These are phyloP conservation scores for Amanita polypyramis DNA, from an alignment of 768 basidiomycete genomes.

Conservation along the genomic window DNA sequence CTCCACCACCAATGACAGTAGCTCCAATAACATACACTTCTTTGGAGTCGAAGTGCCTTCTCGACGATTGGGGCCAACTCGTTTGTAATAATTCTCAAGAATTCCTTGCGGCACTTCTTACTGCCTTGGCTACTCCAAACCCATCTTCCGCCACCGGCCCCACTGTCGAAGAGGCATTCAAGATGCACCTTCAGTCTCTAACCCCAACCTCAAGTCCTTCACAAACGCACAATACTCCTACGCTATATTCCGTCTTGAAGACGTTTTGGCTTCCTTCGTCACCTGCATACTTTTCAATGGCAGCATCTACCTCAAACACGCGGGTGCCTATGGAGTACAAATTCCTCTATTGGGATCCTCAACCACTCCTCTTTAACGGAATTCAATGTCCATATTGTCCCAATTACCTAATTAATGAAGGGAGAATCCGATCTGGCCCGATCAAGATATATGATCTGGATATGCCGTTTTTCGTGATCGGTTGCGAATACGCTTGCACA, in stretches of 20 bases:
- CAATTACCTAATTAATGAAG: slow-evolving; percentile 49
- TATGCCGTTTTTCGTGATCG: slow-evolving; percentile 75
- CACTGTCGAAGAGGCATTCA: slow-evolving; percentile 69
- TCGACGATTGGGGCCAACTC: slow-evolving; percentile 58
- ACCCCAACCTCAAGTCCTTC: slow-evolving; percentile 35
- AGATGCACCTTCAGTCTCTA: slow-evolving; percentile 61
- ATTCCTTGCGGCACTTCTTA: slow-evolving; percentile 48
- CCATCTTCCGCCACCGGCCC: slow-evolving; percentile 51
- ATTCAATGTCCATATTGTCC: slow-evolving; percentile 64
- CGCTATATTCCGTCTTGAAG: slow-evolving; percentile 66
- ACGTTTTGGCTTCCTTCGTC: slow-evolving; percentile 81
- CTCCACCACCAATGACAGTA: slow-evolving; percentile 16
- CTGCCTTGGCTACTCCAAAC: slow-evolving; percentile 51
- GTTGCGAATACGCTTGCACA: slow-evolving; percentile 70
- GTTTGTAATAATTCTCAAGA: slow-evolving; percentile 42
- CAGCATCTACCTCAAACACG: slow-evolving; percentile 57
- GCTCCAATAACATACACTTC: slow-evolving; percentile 16
- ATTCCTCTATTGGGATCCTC: slow-evolving; percentile 85
- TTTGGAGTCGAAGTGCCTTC: slow-evolving; percentile 43
- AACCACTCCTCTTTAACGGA: slow-evolving; percentile 74
- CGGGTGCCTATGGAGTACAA: slow-evolving; percentile 65
- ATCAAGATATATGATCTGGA: slow-evolving; percentile 74
- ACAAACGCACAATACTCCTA: slow-evolving; percentile 46
- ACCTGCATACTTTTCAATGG: slow-evolving; percentile 66
- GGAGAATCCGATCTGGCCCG: slow-evolving; percentile 65